Conservation (phyloP, 352 stramenopile species). For the Phytopythium oedochilum region DNA sequence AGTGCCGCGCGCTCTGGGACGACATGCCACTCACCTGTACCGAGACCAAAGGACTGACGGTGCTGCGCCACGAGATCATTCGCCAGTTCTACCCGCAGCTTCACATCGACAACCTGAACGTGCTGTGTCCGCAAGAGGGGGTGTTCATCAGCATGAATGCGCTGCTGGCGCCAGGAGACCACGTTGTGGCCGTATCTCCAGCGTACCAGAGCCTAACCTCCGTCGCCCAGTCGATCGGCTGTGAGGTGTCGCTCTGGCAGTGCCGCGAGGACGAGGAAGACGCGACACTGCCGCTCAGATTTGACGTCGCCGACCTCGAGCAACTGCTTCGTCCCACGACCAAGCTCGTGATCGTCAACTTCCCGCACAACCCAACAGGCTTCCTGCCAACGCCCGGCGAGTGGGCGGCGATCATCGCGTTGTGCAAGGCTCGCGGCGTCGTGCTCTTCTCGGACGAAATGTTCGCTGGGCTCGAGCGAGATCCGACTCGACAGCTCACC, state of each 20-base stretch:
- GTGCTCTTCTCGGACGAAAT: conserved; percentile 74
- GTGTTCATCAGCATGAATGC: conserved; percentile 55
- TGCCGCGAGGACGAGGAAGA: conserved; percentile 9
- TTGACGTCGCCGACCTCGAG: conserved; percentile 37
- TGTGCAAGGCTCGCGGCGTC: conserved; percentile 25
- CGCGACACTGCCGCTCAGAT: conserved; percentile 16
- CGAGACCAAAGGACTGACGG: conserved; percentile 29
- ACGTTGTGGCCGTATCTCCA: conserved; percentile 43
- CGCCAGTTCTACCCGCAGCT: conserved; percentile 19
- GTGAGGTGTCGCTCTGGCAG: conserved; percentile 31
- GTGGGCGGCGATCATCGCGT: conserved; percentile 28
- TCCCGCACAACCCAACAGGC: conserved; percentile 73
- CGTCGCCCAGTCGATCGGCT: conserved; percentile 31
- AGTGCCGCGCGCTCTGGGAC: conserved; percentile 36
- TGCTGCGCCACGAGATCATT: conserved; percentile 35
- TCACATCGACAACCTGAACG: conserved; percentile 24
- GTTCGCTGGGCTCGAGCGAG: conserved; percentile 43
- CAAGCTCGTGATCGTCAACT: conserved; percentile 72
- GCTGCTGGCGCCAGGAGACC: conserved; percentile 37
- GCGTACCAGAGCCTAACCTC: conserved; percentile 50
- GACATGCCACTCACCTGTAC: conserved; percentile 38
- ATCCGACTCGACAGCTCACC: conserved; percentile 16
- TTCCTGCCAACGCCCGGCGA: conserved; percentile 32
- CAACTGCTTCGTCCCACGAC: conserved; percentile 31
- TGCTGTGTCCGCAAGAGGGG: conserved; percentile 47